Base-by-base conservation (phyloP, 2,329 filamentous ascomycete genomes). In the Aspergillus eucalypticola region DNA sequence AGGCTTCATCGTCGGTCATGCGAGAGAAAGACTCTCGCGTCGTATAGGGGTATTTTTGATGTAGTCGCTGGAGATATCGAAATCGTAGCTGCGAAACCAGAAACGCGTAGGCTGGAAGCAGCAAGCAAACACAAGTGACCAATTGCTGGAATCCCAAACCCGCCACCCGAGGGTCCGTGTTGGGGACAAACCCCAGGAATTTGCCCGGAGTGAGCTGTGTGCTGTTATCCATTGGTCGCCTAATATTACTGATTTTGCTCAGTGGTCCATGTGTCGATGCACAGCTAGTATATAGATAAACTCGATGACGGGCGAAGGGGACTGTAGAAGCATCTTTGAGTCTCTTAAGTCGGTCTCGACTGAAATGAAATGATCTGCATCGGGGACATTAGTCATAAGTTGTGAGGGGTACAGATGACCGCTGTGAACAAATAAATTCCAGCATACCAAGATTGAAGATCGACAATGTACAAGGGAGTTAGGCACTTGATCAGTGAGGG, bases 1-100 rank as follows among this genome's bases (percentile, higher is more conserved):
- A 83, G 1, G 84, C 84, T 49, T 86, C 79, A 25, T 81, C 73
- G 32, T 79, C 78, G 1, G 83, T 86, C 84, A 86, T 86, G 5
- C 73, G 73, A n/a, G 78, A 71, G 59, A 83, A 73, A 5, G 80
- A 78, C 21, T 78, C 75, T 8, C 80, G 73, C 3, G 76, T 81
- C 8, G 74, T 71, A 59, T 81, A 84, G 4, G 76, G 73, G 64
- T 77, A 81, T 56, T 79, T 74, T 48, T 71, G 67, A 38, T 78
- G 72, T 49, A 81, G 72, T 23, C 67, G 67, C 60, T 77, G 70
- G n/a, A 79, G 63, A 13, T 69, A 65, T 7, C 66, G 71, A 53
- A 71, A 75, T 2, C 74, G 73, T 25, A 76, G 67, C 21, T 66
- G 56, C 3, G 64, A 66, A 13, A 68, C 66, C 17, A 76, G 48